Conservation (phyloP, 1,139 yeast species). For the Oligophagozyma castellii region DNA sequence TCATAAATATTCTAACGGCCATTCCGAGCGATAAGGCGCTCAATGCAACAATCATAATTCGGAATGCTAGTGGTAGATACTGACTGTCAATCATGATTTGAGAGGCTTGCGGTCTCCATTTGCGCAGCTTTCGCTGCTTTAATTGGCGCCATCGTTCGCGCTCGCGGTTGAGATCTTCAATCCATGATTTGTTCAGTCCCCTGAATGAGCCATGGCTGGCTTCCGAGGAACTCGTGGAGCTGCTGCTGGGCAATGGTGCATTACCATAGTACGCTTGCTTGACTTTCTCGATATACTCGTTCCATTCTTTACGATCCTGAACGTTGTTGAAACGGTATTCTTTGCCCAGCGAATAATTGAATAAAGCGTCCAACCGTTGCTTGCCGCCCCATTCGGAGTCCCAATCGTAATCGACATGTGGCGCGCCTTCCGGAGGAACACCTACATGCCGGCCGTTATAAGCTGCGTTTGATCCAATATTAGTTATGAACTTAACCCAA, state of each 20-base stretch:
- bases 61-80: conserved; percentile 61
- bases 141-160: conserved; percentile 19
- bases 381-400: conserved; percentile 59
- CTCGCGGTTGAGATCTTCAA: conserved; percentile 16
- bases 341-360: conserved; percentile 30
- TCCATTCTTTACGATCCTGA: conserved; percentile 22
- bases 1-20: conserved; percentile 48
- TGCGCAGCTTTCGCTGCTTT: conserved; percentile 42
- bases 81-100: conserved; percentile 61
- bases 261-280: conserved; percentile 17
- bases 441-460: conserved; percentile 9
- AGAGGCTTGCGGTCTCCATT: conserved; percentile 48
- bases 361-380: conserved; percentile 41
- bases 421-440: neutral
- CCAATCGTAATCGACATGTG: conserved; percentile 16
- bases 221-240: neutral
- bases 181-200: conserved; percentile 10
- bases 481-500: conserved; percentile 17
- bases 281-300: conserved; percentile 16
- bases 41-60: conserved; percentile 53
- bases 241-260: neutral
- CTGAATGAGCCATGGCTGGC: conserved; percentile 1
- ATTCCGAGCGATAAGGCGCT: conserved; percentile 52
- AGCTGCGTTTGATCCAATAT: conserved; percentile 19
- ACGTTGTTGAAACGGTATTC: conserved; percentile 18